Conservation (phyloP, 768 basidiomycete species). For the Sistotremastrum suecicum region DNA sequence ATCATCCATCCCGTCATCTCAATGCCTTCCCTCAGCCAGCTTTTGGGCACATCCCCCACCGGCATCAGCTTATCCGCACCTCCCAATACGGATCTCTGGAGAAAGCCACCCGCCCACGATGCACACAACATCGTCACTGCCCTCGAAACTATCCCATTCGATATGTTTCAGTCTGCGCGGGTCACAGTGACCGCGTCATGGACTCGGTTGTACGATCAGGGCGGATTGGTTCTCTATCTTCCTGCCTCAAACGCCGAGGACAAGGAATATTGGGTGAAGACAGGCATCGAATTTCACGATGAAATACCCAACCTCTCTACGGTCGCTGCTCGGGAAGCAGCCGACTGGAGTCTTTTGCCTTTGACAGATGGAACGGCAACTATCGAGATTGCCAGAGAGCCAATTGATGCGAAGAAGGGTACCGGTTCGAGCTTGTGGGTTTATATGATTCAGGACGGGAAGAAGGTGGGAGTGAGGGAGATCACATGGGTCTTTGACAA, state of each 20-base stretch:
- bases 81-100: slow-evolving; percentile 15
- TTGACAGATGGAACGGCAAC: slow-evolving; percentile 5
- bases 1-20: no score
- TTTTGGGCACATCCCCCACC: no score
- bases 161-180: slow-evolving; percentile 11
- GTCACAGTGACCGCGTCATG: slow-evolving; percentile 15
- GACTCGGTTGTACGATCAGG: slow-evolving; percentile 18
- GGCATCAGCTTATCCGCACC: no score
- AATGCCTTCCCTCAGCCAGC: no score
- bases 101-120: slow-evolving; percentile 14
- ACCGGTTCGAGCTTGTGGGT: slow-evolving; percentile 13
- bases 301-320: slow-evolving; percentile 12
- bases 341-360: slow-evolving; percentile 17
- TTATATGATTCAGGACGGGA: slow-evolving; percentile 9
- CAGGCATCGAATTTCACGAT: slow-evolving; percentile 17
- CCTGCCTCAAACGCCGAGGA: slow-evolving; percentile 2
- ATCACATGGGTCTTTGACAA: slow-evolving; percentile 15
- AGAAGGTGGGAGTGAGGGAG: slow-evolving; percentile 12
- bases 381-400: slow-evolving; percentile 10
- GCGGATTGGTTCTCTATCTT: slow-evolving; percentile 13
- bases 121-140: slow-evolving; percentile 10
- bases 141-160: slow-evolving; percentile 4
- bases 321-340: slow-evolving; percentile 11
- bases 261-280: slow-evolving; percentile 13
- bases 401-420: slow-evolving; percentile 2